Conservation (phyloP, 2,329 filamentous ascomycete genomes). For the Alternaria incomplexa region DNA sequence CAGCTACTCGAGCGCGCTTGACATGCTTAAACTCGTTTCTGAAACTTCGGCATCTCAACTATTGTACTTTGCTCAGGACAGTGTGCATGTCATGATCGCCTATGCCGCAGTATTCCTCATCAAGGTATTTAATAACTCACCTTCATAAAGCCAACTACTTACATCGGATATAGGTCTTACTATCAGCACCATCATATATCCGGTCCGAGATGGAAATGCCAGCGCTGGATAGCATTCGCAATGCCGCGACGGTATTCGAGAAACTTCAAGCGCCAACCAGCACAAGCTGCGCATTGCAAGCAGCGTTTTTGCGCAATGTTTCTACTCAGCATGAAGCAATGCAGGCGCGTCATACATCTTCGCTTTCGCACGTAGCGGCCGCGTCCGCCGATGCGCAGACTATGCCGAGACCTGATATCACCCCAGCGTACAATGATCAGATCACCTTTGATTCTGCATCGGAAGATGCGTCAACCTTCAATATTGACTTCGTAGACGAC, state of each 20-base stretch:
- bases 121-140: constrained; percentile 2
- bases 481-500: neutral
- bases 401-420: neutral
- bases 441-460: neutral
- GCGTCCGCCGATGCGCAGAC: neutral
- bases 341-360: neutral
- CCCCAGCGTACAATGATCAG: neutral
- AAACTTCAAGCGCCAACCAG: neutral
- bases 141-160: neutral
- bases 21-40: constrained; percentile 11
- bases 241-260: neutral
- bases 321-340: neutral
- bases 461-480: neutral
- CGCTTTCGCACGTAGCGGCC: neutral
- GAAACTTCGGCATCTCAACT: neutral
- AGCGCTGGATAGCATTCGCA: constrained; percentile 1
- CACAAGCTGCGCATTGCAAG: constrained; percentile 3
- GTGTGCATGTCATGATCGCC: constrained; percentile 16
- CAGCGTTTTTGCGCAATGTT: constrained; percentile 1
- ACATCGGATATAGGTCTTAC: neutral
- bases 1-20: constrained; percentile 8
- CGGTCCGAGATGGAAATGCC: constrained; percentile 4
- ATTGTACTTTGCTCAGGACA: constrained; percentile 17
- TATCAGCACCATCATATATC: neutral
- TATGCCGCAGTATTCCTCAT: constrained; percentile 18